Percentiles rank a stretch among this genome's conserved stretches.
Conservation (phyloP, 345 rosid species). For the Salix exigua region DNA sequence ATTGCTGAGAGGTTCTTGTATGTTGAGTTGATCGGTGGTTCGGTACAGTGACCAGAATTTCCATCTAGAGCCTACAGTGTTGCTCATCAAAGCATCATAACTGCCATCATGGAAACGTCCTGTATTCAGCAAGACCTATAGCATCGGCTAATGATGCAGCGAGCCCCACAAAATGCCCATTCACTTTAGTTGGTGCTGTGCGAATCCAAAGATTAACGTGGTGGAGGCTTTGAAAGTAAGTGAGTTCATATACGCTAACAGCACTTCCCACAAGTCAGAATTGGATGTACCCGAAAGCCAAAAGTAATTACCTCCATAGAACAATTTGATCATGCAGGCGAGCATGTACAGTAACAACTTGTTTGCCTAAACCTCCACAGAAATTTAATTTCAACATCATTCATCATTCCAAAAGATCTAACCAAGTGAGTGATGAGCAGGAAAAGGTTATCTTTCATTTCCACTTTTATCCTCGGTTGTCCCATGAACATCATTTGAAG, state of each 20-base stretch:
- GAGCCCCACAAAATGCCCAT: slow-evolving; percentile 15
- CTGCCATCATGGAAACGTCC: background rate
- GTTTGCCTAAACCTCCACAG: background rate
- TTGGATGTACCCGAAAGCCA: background rate
- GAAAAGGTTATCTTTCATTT: background rate
- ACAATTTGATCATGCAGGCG: background rate
- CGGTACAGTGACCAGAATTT: background rate
- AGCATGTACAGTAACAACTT: background rate
- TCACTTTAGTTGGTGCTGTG: background rate
- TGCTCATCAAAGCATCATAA: background rate
- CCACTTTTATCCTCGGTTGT: background rate
- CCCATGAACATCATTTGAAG: background rate
- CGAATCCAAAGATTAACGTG: slow-evolving; percentile 16
- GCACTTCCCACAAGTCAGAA: background rate
- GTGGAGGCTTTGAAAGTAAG: background rate
- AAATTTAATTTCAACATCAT: background rate
- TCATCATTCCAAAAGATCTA: background rate
- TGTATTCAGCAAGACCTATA: background rate
- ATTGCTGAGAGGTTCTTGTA: background rate
- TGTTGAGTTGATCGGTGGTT: background rate
- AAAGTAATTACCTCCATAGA: background rate
- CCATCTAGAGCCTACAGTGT: background rate
- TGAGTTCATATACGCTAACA: background rate
- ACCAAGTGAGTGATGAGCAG: background rate
- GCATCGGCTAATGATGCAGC: slow-evolving; percentile 11